Evolutionary conservation across 805 yeast genomes (phyloP).

Genomic region (Diddensiella caesifluorescens): DNA sequence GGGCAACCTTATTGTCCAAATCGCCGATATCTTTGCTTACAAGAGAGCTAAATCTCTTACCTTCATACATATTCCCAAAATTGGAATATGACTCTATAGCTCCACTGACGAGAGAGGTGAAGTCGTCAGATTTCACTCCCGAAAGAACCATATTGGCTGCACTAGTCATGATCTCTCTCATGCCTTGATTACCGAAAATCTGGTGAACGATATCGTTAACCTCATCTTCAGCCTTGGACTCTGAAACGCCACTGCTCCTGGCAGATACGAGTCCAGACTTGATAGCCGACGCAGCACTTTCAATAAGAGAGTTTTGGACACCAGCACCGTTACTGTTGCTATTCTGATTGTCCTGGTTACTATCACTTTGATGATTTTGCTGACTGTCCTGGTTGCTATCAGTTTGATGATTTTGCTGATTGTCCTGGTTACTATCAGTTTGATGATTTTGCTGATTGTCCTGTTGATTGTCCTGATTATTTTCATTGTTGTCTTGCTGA

Average conservation of each 20-base stretch:
- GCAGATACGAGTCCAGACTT: constrained; percentile 3
- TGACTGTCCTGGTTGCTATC: neutral
- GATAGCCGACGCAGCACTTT: constrained; percentile 1
- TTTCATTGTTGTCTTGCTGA: neutral
- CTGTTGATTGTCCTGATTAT: neutral
- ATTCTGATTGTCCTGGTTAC: neutral
- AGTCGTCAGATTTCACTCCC: neutral
- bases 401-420: neutral
- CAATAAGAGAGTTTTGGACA: neutral
- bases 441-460: neutral
- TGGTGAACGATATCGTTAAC: constrained; percentile 1
- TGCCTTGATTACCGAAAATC: constrained; percentile 1
- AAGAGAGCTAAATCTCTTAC: constrained; percentile 1
- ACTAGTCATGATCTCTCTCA: neutral
- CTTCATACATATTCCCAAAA: neutral
- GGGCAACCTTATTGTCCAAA: neutral
- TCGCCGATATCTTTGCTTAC: neutral
- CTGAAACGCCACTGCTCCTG: neutral
- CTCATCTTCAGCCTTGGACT: constrained; percentile 1
- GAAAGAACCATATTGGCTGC: neutral
- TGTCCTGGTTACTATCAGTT: neutral
- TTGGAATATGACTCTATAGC: neutral
- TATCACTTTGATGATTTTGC: neutral
- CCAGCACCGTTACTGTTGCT: neutral
- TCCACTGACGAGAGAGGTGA: neutral